Base-by-base conservation (phyloP, 2,329 filamentous ascomycete species). In the Drechslera avenae region DNA sequence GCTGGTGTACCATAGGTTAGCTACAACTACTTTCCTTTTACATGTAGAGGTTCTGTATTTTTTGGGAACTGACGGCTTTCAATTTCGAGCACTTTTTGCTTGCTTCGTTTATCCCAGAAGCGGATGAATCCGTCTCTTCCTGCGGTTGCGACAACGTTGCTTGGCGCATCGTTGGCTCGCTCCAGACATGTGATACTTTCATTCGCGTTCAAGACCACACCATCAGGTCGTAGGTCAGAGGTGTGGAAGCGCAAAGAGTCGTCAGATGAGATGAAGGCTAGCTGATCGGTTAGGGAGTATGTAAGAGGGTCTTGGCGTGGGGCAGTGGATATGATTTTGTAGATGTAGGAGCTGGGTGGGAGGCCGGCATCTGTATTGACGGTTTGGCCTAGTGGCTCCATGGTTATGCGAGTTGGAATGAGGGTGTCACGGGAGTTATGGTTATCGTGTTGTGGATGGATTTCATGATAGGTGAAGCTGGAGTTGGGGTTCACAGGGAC, bases 51-150 rank as follows among this genome's bases (percentile, higher is more conserved):
- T 21, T 23, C 5, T 18, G n/a, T n/a, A n/a, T 4, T 14, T 41
- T 5, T 5, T 16, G 2, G 14, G 13, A 4, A 63, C 68, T 19
- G 56, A 73, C 73, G 71, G 43, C 65, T 75, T 36, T 64, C 64
- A 31, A 75, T 69, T 34, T 67, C 56, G 14, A 60, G 56, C 37
- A 74, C 78, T 59, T 73, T 83, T 74, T 79, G 62, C 69, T 71
- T 69, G 80, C 71, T 75, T 52, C 86, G 79, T 57, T 86, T 66
- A 74, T 91, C 88, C 85, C 86, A 88, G 39, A 88, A 73, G 0
- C 77, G 81, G 9, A 91, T 81, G 7, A 79, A 76, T 6, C 89
- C 89, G 66, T 91, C 86, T 68, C 88, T 83, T 39, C 89, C 89
- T 0, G 87, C 83, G 0, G 89, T 91, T 52, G 83, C 84, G 5